Base-by-base conservation (phyloP, 1,139 yeast species). In the Zygosaccharomyces sapae region DNA sequence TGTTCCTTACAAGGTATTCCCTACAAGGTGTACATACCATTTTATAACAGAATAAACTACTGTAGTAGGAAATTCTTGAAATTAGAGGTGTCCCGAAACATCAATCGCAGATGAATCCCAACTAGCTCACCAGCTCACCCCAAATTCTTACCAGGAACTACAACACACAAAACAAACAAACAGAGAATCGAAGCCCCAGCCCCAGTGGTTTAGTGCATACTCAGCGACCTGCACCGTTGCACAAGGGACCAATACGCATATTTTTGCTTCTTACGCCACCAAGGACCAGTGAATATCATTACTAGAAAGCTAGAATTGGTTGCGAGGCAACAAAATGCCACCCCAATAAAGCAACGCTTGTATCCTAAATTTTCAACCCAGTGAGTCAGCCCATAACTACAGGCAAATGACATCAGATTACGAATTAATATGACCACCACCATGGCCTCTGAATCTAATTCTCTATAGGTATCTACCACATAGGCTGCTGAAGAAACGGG, bases 401-500 rank as follows among this genome's bases (percentile, higher is more conserved):
- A 68, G 2, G 71, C 79, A 56, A 75, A 76, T 22, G 76, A 73
- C 69, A 76, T 68, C 39, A 65, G 52, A 51, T 70, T 71, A 58
- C 74, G 60, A 20, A 67, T 63, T 30, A 66, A 43, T 33, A 66
- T 62, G 34, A 67, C 67, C 41, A 74, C 70, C n/a, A 77, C 83
- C 66, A 80, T 70, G 5, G 76, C 76, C 52, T 77, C 80, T 44
- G 78, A 71, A 19, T 77, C 79, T 65, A 79, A 61, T 31, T 74
- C 73, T 27, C 75, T 77, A 57, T 80, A 80, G 51, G 74, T 66
- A 51, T 80, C 86, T 46, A 79, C 71, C 2, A 75, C 73, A 56
- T 80, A 80, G 0, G 81, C 73, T 41, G 78, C 73, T 1, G 79
- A 68, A 6, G 77, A 67, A 48, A 74, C 71, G 72, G 79, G 75